Base-by-base conservation (phyloP, 805 yeast species). In the Candida adriatica region DNA sequence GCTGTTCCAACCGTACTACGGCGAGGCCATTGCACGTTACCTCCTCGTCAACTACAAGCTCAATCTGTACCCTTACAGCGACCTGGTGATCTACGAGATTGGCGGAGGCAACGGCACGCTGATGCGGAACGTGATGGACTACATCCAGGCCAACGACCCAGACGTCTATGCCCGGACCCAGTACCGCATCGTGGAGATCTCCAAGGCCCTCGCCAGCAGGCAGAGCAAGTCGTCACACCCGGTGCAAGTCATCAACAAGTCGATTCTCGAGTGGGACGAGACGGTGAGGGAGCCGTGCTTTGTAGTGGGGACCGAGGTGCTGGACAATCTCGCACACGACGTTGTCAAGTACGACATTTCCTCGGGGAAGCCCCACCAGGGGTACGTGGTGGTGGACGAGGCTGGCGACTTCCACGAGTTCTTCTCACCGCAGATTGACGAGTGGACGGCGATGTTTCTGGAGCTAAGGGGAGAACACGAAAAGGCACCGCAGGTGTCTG, bases 81-180 rank as follows among this genome's bases (percentile, higher is more conserved):
- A 83, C 49, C 60, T 90, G 28, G 67, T 74, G 6, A 81, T 85
- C 16, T 86, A 84, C 56, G 95, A 86, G 56, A 73, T 83, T 66
- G 95, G 94, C 37, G 94, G 87, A 14, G 95, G 95, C 43, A 85
- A 85, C 48, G 94, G 94, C 25, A 84, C 94, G 0, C 56, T 85
- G 38, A 85, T 86, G 95, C 53, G 67, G 33, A 79, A 84, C 47
- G 70, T 85, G 8, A 55, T 85, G 40, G 76, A 78, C 47, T 84
- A 66, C 50, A 67, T 85, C 38, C 62, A 71, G 39, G 58, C 58
- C 17, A 61, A 68, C 14, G 78, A 79, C 41, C 88, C 94, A 0
- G 87, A 80, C 23, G 75, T 84, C n/a, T 85, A 83, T 52, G 55
- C 59, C 9, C 63, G 74, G 23, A 79, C 86, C 1, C 66, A 68